Base-by-base conservation (phyloP, 176 grass and related monocot genomes). In the Carex cristatella region DNA sequence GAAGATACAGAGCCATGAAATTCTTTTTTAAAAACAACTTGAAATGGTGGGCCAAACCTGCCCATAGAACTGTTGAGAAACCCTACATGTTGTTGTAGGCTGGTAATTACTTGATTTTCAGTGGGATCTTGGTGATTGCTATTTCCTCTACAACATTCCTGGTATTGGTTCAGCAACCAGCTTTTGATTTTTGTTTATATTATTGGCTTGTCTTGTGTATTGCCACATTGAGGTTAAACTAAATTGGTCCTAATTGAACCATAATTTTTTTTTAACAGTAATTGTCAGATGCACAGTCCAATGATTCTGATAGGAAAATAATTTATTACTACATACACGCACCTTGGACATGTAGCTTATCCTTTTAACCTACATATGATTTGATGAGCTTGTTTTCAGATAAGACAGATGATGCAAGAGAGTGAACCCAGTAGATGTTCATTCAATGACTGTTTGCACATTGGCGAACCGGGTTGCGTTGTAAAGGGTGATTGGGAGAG, bases 401-500 rank as follows among this genome's bases (percentile, higher is more conserved):
- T 98, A 83, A 94, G 88, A 86, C 84, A 67, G 82, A 87, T 85
- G 91, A 86, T 89, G 4, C 28, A 89, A 84, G 89, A 92, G 69
- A 94, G 87, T 23, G 89, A 90, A 44, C 91, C 93, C 28, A 81
- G 44, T 0, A 93, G 89, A 79, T 98, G 95, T 69, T 81, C 92
- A 82, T 98, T 94, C 91, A 94, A 88, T 75, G 69, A 98, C 67
- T 98, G 95, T 80, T 88, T 94, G 70, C 95, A 98, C 85, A 62
- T 98, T 65, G 95, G 95, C 61, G 93, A 98, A 83, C 93, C 64
- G 84, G 95, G 95, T 82, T 98, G 93, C 82, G 85, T 90, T 46
- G 90, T 94, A 63, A 94, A 93, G 81, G 88, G 85, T 69, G 92
- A 98, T 30, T 98, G 93, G 95, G 95, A 98, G 90, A 98, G 95